Percentiles rank a stretch among this genome's conserved stretches.
These are phyloP conservation scores for Talaromyces piceae DNA, from an alignment of 2,329 filamentous ascomycete genomes.

Conservation along the genomic window DNA sequence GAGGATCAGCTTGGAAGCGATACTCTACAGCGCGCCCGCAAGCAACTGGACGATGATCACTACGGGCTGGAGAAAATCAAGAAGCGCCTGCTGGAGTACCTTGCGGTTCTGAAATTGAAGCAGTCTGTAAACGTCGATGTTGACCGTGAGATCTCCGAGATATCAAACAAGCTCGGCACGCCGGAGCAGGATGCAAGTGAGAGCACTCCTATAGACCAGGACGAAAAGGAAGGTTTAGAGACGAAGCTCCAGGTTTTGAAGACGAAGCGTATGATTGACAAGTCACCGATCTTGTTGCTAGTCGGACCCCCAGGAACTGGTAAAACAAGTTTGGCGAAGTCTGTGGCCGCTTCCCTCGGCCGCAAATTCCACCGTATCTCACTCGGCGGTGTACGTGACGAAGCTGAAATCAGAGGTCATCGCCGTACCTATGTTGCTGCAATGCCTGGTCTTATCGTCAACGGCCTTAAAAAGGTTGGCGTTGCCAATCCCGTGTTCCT, in stretches of 20 bases:
- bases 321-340: slow-evolving; percentile 92
- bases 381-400: slow-evolving; percentile 87
- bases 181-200: slow-evolving; percentile 48
- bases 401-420: slow-evolving; percentile 94
- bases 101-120: slow-evolving; percentile 93
- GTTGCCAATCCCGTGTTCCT: slow-evolving; percentile 93
- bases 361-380: slow-evolving; percentile 97
- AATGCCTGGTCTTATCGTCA: slow-evolving; percentile 95
- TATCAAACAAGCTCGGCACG: slow-evolving; percentile 41
- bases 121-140: slow-evolving; percentile 80
- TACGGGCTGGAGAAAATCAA: slow-evolving; percentile 97
- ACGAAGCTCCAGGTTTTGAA: slow-evolving; percentile 69
- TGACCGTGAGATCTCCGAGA: slow-evolving; percentile 62
- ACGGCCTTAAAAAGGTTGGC: slow-evolving; percentile 88
- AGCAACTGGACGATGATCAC: slow-evolving; percentile 91
- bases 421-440: slow-evolving; percentile 93
- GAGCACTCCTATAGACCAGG: slow-evolving; percentile 42
- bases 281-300: slow-evolving; percentile 88
- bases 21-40: slow-evolving; percentile 69
- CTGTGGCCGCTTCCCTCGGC: slow-evolving; percentile 82
- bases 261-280: slow-evolving; percentile 81
- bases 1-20: slow-evolving; percentile 78
- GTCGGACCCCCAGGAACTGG: slow-evolving; percentile 91
- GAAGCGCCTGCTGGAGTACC: slow-evolving; percentile 88
- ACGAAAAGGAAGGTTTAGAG: slow-evolving; percentile 39